Conservation (phyloP, 768 basidiomycete species). For the Suillus cothurnatus region DNA sequence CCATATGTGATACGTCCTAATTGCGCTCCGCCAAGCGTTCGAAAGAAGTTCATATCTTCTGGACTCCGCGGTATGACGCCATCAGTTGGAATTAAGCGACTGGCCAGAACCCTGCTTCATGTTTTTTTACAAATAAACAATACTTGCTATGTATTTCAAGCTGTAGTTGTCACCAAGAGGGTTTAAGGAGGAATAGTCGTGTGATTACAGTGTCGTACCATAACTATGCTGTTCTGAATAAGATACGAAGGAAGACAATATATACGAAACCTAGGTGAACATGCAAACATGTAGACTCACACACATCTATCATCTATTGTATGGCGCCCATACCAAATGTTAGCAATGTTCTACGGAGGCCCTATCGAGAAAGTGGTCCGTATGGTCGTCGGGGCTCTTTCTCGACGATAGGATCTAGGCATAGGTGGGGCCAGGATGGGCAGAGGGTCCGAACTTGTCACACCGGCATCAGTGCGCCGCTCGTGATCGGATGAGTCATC, state of each 20-base stretch:
- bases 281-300: background rate
- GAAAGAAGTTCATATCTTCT: background rate
- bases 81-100: background rate
- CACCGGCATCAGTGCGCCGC: constrained; percentile 19
- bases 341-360: background rate
- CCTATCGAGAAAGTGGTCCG: constrained; percentile 5
- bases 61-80: background rate
- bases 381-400: constrained; percentile 2
- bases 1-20: background rate
- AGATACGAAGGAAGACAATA: background rate
- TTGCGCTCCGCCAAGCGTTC: background rate
- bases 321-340: background rate
- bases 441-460: background rate
- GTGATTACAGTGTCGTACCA: background rate
- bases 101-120: background rate
- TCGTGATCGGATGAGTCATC: constrained; percentile 30
- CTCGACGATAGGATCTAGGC: background rate
- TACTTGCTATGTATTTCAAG: background rate
- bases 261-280: background rate
- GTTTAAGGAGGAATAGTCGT: background rate
- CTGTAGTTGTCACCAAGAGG: background rate
- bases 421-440: background rate
- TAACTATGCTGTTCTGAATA: background rate
- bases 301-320: background rate
- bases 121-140: background rate